Evolutionary conservation across 2,329 filamentous ascomycete species (phyloP), one percentile per base, ranked within the genome.

Genomic region (Fusarium nurragi): DNA sequence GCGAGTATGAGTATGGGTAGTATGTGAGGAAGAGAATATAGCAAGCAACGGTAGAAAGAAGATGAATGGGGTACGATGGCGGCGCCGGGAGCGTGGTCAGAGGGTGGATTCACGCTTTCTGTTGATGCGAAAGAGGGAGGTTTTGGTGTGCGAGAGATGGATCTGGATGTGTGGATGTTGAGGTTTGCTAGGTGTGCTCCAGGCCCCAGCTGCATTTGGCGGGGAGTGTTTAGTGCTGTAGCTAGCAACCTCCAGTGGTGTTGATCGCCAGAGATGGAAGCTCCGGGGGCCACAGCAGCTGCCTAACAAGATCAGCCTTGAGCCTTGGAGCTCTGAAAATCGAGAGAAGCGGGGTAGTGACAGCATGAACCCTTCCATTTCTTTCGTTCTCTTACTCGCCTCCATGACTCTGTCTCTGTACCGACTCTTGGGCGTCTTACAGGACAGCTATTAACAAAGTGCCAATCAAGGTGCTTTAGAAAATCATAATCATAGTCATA

Each of bases 21-120:
- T 41, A 51, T 46, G 54, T 51, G 36, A 50, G 38, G 43, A 64
- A 36, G 47, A 58, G 47, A 50, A 49, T 45, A 28, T 47, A 46
- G 34, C 18, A 54, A 50, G 38, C 45, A 54, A 53, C 46, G 22
- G 41, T 25, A 57, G 21, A 49, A 37, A 47, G 47, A 61, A 40
- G 58, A 54, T 49, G 63, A 53, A 46, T 44, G 52, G 40, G 50
- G 45, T 47, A 66, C 54, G 54, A 68, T 66, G 59, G 54, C 66
- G 64, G 64, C 59, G 59, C 62, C 56, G 63, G 62, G 54, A 56
- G 60, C 46, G 58, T 64, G 54, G 63, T 66, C 52, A 34, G 46
- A 65, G 50, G 51, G 62, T 63, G 62, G 64, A 63, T 65, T 65
- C 50, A 65, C 56, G 36, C 38, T 61, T 43, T 65, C 54, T 65